Percentiles rank a stretch among this genome's conserved stretches.
These are phyloP conservation scores for Cercospora zeina DNA, from an alignment of 2,329 filamentous ascomycete species.

Conservation along the genomic window DNA sequence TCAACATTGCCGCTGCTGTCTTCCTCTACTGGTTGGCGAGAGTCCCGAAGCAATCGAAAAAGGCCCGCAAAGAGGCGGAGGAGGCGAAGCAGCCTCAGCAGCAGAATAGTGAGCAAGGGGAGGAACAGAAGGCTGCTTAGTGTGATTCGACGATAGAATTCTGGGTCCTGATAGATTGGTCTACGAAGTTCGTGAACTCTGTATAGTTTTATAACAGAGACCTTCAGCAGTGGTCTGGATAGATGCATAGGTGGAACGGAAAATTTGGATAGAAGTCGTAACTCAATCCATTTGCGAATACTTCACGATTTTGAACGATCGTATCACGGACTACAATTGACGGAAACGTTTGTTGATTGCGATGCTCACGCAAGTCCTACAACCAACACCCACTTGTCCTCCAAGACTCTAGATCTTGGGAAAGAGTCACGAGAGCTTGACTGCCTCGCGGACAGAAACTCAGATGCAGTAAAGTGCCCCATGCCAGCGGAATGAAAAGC, in stretches of 20 bases:
- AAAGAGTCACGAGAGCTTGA: neutral
- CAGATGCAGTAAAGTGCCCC: neutral
- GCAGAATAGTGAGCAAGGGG: neutral
- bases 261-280: neutral
- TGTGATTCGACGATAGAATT: neutral
- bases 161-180: neutral
- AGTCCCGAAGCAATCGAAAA: constrained; percentile 54
- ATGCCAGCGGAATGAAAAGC: neutral
- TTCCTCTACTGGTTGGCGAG: constrained; percentile 56
- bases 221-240: neutral
- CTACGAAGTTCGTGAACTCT: neutral
- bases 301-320: neutral
- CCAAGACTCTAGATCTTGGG: too few relatives aligned
- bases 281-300: neutral
- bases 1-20: constrained; percentile 54
- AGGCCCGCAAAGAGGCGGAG: constrained; percentile 48
- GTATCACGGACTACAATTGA: neutral
- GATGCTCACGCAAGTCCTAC: too few relatives aligned
- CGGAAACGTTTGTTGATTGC: too few relatives aligned
- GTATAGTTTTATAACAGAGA: neutral
- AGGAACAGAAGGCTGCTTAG: neutral
- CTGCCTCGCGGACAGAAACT: too few relatives aligned
- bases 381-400: too few relatives aligned
- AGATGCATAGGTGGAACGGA: neutral
- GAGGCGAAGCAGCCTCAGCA: constrained; percentile 13